These are phyloP conservation scores for Cryptococcus sp. DNA, from an alignment of 1,284 basidiomycete genomes.

Conservation along the genomic window DNA sequence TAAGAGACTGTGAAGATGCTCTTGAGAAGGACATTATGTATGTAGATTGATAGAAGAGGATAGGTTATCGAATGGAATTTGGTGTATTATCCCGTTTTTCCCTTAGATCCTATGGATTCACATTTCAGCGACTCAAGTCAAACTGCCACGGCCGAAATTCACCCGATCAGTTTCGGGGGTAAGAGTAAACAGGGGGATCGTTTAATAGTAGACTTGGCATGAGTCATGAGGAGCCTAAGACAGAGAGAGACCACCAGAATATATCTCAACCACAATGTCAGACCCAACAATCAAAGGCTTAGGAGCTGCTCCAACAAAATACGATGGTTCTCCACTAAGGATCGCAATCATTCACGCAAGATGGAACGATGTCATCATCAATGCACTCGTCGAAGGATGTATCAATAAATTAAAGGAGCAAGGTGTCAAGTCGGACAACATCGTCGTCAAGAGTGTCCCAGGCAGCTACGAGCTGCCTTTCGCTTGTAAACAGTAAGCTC, in stretches of 20 bases:
- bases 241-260: no score
- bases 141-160: neutral
- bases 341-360: conserved; percentile 87
- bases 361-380: conserved; percentile 86
- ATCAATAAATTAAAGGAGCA: conserved; percentile 70
- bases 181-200: neutral
- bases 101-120: neutral
- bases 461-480: conserved; percentile 92
- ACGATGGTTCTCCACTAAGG: conserved; percentile 74
- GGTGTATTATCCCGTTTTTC: neutral
- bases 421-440: conserved; percentile 86
- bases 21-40: conserved; percentile 43
- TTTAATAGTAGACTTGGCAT: neutral
- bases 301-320: conserved; percentile 56
- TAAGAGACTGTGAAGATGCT: conserved; percentile 53
- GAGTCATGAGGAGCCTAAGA: no score
- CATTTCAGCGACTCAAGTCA: neutral
- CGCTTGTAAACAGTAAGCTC: conserved; percentile 65
- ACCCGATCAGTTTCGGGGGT: neutral
- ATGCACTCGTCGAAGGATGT: conserved; percentile 73
- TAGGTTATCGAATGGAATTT: neutral
- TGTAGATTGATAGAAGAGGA: neutral
- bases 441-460: conserved; percentile 85
- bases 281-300: conserved; percentile 67
- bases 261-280: conserved; percentile 27